Percentiles rank a stretch among this genome's conserved stretches.
Evolutionary conservation across 2,329 filamentous ascomycete genomes (phyloP).

Genomic region (Botrytis byssoidea): DNA sequence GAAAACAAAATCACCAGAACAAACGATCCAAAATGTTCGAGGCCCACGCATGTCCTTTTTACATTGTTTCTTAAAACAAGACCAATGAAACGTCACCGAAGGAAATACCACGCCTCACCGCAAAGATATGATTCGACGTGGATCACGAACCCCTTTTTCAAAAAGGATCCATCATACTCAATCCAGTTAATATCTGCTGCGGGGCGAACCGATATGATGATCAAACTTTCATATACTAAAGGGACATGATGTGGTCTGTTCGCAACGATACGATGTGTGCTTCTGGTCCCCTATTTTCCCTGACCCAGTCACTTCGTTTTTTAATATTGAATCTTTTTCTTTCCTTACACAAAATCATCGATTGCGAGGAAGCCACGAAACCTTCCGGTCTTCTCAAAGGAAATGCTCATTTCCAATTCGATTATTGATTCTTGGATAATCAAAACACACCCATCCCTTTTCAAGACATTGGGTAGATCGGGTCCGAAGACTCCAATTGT

Average conservation of each 20-base stretch:
- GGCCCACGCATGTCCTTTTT: neutral
- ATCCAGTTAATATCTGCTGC: slow-evolving; percentile 10
- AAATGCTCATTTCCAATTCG: slow-evolving; percentile 2
- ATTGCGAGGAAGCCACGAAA: neutral
- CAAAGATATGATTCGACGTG: slow-evolving; percentile 3
- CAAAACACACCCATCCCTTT: neutral
- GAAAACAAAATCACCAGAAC: neutral
- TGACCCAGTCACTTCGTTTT: neutral
- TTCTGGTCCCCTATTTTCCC: slow-evolving; percentile 10
- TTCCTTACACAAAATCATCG: neutral
- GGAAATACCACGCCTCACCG: slow-evolving; percentile 7
- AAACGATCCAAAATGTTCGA: neutral
- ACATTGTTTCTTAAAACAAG: neutral
- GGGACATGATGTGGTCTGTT: slow-evolving; percentile 16
- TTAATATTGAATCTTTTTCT: neutral
- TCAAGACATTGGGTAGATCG: neutral
- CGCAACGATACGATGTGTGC: slow-evolving; percentile 7
- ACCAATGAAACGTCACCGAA: neutral
- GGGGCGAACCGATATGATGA: slow-evolving; percentile 17
- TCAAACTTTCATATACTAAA: slow-evolving; percentile 1
- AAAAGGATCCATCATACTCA: slow-evolving; percentile 12
- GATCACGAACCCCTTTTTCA: slow-evolving; percentile 7
- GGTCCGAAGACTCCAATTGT: neutral
- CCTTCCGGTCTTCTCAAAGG: neutral
- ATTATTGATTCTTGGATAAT: neutral